Evolutionary conservation across 331 rosid genomes (phyloP).

Genomic region (Pyracantha coccinea): DNA sequence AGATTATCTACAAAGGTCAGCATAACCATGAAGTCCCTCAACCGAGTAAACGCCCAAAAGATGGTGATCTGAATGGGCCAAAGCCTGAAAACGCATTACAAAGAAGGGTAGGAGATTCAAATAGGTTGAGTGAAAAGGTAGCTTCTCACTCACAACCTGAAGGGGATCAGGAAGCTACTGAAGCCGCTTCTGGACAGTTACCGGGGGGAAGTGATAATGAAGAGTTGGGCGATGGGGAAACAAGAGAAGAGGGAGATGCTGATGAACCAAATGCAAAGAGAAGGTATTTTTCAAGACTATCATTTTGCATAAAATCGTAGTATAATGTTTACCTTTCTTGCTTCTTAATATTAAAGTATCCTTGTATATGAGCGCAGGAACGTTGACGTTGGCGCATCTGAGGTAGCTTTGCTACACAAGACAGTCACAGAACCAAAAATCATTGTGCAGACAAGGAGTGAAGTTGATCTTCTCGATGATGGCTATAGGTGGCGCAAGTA

Average conservation of each 20-base stretch:
- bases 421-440: slow-evolving; percentile 91
- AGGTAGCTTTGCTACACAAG: slow-evolving; percentile 59
- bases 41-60: slow-evolving; percentile 63
- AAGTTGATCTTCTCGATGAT: slow-evolving; percentile 95
- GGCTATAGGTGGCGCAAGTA: slow-evolving; percentile 98
- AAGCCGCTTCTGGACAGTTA: slow-evolving; percentile 31
- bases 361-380: slow-evolving; percentile 47
- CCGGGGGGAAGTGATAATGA: slow-evolving; percentile 60
- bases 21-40: slow-evolving; percentile 85
- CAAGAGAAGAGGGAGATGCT: slow-evolving; percentile 47
- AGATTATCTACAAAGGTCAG: slow-evolving; percentile 90
- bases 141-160: slow-evolving; percentile 34
- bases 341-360: slow-evolving; percentile 2
- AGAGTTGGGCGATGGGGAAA: slow-evolving; percentile 50
- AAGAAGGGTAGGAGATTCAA: slow-evolving; percentile 40
- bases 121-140: slow-evolving; percentile 31
- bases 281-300: slow-evolving; percentile 37
- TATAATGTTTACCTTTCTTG: slow-evolving; percentile 1
- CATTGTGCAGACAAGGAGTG: slow-evolving; percentile 93
- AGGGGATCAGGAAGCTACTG: slow-evolving; percentile 35
- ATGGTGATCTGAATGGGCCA: slow-evolving; percentile 51
- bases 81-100: slow-evolving; percentile 52
- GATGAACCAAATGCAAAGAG: slow-evolving; percentile 75
- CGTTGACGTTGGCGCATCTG: slow-evolving; percentile 45
- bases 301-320: slow-evolving; percentile 1